phyloP scores from a whole-genome alignment of 257 asterid species.

The Solanum verrucosum region DNA sequence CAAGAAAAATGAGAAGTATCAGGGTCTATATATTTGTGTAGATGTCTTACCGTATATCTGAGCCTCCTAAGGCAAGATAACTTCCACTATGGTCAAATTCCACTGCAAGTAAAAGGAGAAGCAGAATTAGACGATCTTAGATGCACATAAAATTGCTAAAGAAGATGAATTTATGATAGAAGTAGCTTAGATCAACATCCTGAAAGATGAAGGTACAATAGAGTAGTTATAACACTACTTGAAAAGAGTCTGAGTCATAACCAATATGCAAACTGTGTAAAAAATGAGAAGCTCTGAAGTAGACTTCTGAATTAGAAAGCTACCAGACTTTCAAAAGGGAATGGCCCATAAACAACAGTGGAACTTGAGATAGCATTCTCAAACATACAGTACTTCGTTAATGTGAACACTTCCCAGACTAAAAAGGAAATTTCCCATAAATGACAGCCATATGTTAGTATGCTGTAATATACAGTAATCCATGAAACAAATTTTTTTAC shows the following conservation, averaged over 20 bases:
- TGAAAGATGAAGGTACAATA: background rate
- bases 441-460: background rate
- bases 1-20: background rate
- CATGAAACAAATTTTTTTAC: background rate
- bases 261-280: background rate
- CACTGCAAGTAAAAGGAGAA: slow-evolving; percentile 37
- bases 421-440: background rate
- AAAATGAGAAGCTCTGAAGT: background rate
- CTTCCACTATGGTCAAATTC: slow-evolving; percentile 94
- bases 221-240: background rate
- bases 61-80: slow-evolving; percentile 87
- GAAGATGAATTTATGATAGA: background rate
- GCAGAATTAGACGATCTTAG: background rate
- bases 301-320: background rate
- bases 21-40: background rate
- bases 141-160: background rate
- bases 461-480: background rate
- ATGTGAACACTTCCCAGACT: background rate
- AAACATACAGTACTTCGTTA: background rate
- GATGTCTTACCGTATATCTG: slow-evolving; percentile 59
- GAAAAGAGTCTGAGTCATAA: background rate
- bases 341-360: background rate
- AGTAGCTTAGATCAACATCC: background rate
- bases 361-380: background rate
- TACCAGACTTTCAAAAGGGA: background rate